A percentile compares a stretch with the other conserved stretches of the same genome.
These are phyloP conservation scores for Neofusicoccum parvum DNA, from an alignment of 2,329 filamentous ascomycete species.

Conservation along the genomic window DNA sequence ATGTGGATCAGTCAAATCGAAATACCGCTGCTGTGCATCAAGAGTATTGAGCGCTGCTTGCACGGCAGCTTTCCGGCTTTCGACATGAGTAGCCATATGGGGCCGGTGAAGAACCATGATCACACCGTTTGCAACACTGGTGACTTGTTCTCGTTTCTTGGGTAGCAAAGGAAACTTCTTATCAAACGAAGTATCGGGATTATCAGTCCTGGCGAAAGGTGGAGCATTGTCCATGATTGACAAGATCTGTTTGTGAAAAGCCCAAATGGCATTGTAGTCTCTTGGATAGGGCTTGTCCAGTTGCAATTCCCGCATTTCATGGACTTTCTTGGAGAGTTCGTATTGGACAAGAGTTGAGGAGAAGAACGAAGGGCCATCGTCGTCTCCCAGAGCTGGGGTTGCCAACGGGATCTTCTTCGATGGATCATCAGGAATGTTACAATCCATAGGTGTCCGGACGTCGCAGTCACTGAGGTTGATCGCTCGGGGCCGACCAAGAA, in stretches of 20 bases:
- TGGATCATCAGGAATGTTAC: neutral
- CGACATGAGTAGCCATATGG: slow-evolving; percentile 1
- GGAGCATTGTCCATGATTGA: neutral
- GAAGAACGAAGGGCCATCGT: neutral
- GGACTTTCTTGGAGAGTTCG: neutral
- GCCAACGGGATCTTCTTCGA: neutral
- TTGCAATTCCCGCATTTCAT: neutral
- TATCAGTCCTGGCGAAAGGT: neutral
- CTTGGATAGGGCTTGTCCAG: slow-evolving; percentile 2
- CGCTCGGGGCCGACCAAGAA: neutral
- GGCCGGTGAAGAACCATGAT: slow-evolving; percentile 10
- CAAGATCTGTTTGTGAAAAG: slow-evolving; percentile 1
- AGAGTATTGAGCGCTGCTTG: neutral
- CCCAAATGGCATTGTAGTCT: slow-evolving; percentile 1
- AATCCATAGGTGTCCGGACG: slow-evolving; percentile 5
- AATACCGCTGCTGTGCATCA: neutral
- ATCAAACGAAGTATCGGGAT: neutral
- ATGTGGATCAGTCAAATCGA: neutral
- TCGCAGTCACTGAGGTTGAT: slow-evolving; percentile 9
- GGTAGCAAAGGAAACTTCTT: neutral
- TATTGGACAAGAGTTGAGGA: neutral
- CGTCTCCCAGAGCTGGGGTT: neutral
- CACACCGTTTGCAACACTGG: neutral
- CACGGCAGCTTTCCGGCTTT: slow-evolving; percentile 4
- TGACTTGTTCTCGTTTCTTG: neutral